Evolutionary conservation across 805 yeast species (phyloP).

Genomic region (Lipomyces yamadae): DNA sequence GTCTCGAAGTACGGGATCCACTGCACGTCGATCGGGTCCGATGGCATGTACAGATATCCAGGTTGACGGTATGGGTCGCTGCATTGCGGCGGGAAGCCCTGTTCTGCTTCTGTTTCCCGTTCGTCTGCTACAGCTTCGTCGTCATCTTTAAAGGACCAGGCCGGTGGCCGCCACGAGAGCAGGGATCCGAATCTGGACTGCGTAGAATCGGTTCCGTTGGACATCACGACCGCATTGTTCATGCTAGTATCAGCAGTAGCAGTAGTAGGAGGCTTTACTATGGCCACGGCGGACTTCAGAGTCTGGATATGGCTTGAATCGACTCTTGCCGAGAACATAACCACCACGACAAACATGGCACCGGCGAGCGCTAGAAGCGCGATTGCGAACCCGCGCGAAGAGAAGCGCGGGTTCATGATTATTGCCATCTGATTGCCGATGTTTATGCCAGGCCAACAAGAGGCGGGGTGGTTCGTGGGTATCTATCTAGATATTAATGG

Average conservation of each 20-base stretch:
- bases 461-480: neutral
- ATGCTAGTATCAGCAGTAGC: neutral
- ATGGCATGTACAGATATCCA: constrained; percentile 27
- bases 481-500: too few species aligned
- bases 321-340: neutral
- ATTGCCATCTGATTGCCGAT: neutral
- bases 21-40: neutral
- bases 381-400: neutral
- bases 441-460: neutral
- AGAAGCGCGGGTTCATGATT: neutral
- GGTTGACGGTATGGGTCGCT: constrained; percentile 32
- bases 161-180: neutral
- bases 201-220: neutral
- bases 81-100: constrained; percentile 15
- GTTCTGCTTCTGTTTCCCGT: neutral
- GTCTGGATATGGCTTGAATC: neutral
- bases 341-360: neutral
- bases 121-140: neutral
- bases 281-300: neutral
- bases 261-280: neutral
- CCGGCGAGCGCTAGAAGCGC: neutral
- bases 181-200: neutral
- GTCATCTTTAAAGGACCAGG: neutral
- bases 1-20: constrained; percentile 23
- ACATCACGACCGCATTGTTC: neutral